phyloP scores from a whole-genome alignment of 179 eudicot species.

The Heliamphora pulchella region DNA sequence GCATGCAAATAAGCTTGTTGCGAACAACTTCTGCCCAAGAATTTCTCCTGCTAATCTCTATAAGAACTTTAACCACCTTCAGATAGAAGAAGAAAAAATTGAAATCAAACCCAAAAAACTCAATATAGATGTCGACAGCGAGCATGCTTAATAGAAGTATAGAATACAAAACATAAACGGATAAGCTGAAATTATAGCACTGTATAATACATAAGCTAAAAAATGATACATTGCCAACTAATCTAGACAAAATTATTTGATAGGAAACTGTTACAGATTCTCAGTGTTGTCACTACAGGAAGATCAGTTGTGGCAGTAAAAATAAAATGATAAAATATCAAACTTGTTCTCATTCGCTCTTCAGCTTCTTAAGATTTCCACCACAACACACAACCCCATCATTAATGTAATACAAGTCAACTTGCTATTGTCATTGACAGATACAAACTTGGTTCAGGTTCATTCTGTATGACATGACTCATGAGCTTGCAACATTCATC shows the following conservation, averaged over 20 bases:
- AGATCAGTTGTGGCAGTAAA: background rate
- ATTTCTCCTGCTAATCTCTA: conserved; percentile 66
- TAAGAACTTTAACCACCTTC: conserved; percentile 78
- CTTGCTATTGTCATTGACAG: background rate
- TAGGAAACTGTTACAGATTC: background rate
- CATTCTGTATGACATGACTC: background rate
- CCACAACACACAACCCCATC: background rate
- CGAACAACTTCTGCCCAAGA: conserved; percentile 96
- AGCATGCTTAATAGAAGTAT: background rate
- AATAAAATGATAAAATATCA: background rate
- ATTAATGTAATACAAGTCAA: background rate
- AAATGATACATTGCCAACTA: background rate
- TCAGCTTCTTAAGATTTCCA: background rate
- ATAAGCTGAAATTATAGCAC: background rate
- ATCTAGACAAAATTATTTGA: background rate
- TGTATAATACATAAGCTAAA: background rate
- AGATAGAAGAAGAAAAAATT: conserved; percentile 6
- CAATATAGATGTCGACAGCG: background rate
- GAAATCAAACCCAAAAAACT: conserved; percentile 9
- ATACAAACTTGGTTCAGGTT: background rate
- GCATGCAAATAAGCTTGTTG: conserved; percentile 82
- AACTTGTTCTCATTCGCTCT: background rate
- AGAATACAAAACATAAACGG: background rate
- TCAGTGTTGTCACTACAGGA: background rate
- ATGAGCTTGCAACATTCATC: background rate